Percentiles rank a stretch among this genome's conserved stretches.
These are phyloP conservation scores for Gracilariopsis chorda DNA, from an alignment of 23 red algal genomes.

Conservation along the genomic window DNA sequence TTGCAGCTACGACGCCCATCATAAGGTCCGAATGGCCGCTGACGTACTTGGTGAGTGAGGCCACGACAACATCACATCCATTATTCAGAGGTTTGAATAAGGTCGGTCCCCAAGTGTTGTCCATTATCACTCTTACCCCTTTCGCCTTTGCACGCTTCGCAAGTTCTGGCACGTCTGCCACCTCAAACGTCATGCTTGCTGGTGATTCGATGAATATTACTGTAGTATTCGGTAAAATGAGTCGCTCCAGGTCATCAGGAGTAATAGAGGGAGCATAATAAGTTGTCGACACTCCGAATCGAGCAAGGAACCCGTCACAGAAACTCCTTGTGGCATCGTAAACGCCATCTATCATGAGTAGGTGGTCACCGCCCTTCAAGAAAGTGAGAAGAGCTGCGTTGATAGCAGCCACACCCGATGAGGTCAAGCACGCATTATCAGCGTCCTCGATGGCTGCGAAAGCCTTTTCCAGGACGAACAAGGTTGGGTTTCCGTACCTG, in stretches of 20 bases:
- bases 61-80: slow-evolving; percentile 85
- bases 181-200: slow-evolving; percentile 88
- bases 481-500: slow-evolving; percentile 91
- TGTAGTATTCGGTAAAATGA: slow-evolving; percentile 65
- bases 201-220: slow-evolving; percentile 85
- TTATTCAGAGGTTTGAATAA: slow-evolving; percentile 76
- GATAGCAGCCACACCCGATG: slow-evolving; percentile 90
- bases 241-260: slow-evolving; percentile 29
- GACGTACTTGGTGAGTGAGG: slow-evolving; percentile 96
- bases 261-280: slow-evolving; percentile 76
- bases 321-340: slow-evolving; percentile 94
- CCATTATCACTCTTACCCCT: slow-evolving; percentile 77
- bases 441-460: slow-evolving; percentile 92
- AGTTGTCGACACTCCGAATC: slow-evolving; percentile 87
- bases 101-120: slow-evolving; percentile 96
- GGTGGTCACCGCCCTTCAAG: slow-evolving; percentile 84
- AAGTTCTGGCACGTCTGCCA: slow-evolving; percentile 83
- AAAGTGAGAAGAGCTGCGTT: slow-evolving; percentile 93
- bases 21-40: slow-evolving; percentile 98
- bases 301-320: slow-evolving; percentile 83
- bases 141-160: slow-evolving; percentile 63
- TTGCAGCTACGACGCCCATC: slow-evolving; percentile 88
- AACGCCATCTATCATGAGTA: slow-evolving; percentile 88
- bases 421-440: slow-evolving; percentile 87
- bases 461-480: slow-evolving; percentile 93